These are phyloP conservation scores for Eremochloa ophiuroides DNA, from an alignment of 176 grass and related monocot genomes.

Conservation along the genomic window DNA sequence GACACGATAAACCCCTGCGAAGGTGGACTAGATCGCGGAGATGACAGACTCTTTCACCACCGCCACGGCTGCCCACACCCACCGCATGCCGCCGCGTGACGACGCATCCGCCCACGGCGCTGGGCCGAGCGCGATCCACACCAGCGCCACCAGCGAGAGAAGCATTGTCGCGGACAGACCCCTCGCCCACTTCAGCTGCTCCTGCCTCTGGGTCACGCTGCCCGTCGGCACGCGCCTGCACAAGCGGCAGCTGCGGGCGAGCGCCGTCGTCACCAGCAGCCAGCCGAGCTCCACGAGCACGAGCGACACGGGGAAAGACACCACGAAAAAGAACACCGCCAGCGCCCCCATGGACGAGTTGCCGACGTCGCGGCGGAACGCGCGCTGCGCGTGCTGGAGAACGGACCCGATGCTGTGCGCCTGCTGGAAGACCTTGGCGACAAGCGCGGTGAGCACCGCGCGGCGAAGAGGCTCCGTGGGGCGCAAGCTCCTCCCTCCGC, in stretches of 20 bases:
- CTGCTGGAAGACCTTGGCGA: conserved; percentile 50
- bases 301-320: conserved; percentile 16
- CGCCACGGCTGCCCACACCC: not conserved
- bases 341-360: conserved; percentile 5
- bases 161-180: conserved; percentile 37
- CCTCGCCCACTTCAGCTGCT: conserved; percentile 36
- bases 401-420: conserved; percentile 17
- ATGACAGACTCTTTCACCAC: not conserved
- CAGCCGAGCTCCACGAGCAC: conserved; percentile 29
- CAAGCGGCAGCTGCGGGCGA: not conserved
- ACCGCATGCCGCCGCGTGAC: conserved; percentile 1
- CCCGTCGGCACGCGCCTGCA: not conserved
- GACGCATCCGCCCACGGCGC: conserved; percentile 21
- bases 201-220: conserved; percentile 7
- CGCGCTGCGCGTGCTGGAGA: conserved; percentile 20
- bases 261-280: conserved; percentile 9
- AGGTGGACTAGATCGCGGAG: conserved; percentile 9
- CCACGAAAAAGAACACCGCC: conserved; percentile 18
- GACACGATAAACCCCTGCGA: conserved; percentile 4
- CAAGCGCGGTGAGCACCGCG: conserved; percentile 18
- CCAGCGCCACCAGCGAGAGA: conserved; percentile 30
- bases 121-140: conserved; percentile 38
- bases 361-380: conserved; percentile 15
- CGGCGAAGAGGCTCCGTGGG: conserved; percentile 42
- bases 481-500: conserved; percentile 28